Evolutionary conservation across 73 alveolate genomes (phyloP).

Genomic region (Paramecium primaurelia): DNA sequence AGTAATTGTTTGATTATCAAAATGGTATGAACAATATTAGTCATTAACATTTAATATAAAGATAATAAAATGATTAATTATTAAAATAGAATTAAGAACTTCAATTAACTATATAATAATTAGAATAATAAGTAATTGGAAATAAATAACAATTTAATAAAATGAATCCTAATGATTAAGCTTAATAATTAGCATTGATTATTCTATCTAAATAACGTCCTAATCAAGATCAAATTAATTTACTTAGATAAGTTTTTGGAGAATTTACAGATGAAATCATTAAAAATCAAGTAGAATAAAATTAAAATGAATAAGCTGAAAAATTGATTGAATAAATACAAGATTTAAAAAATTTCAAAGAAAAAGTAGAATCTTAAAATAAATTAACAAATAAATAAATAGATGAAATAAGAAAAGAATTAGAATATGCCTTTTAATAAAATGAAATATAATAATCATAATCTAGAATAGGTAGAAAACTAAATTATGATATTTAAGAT

Average conservation of each 20-base stretch:
- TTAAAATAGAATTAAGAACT: background rate
- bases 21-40: background rate
- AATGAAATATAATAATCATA: background rate
- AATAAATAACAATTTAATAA: background rate
- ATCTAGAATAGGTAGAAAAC: background rate
- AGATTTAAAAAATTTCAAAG: slow-evolving; percentile 2
- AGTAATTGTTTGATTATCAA: background rate
- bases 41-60: background rate
- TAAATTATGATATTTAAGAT: background rate
- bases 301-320: background rate
- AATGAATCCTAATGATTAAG: background rate
- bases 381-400: background rate
- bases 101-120: background rate
- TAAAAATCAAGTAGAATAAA: background rate
- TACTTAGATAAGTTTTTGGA: background rate
- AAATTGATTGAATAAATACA: background rate
- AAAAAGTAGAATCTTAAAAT: background rate
- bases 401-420: background rate
- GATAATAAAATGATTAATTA: background rate
- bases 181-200: background rate
- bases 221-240: background rate
- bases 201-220: slow-evolving; percentile 12
- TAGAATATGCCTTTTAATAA: background rate
- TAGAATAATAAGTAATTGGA: background rate
- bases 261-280: background rate